Percentiles rank a stretch among this genome's conserved stretches.
These are phyloP conservation scores for Penicillium brasilianum DNA, from an alignment of 2,329 filamentous ascomycete genomes.

Conservation along the genomic window DNA sequence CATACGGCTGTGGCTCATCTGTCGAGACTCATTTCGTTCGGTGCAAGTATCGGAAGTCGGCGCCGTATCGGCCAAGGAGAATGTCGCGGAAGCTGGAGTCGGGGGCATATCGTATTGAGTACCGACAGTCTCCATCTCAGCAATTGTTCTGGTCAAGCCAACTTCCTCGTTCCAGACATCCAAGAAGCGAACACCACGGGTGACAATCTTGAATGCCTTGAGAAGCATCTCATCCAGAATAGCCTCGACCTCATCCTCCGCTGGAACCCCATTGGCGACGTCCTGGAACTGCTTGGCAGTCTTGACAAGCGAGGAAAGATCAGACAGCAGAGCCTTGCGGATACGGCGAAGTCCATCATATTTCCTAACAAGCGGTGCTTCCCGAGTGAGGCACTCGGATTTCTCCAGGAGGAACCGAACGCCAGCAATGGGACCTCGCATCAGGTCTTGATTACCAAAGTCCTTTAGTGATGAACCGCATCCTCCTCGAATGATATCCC, in stretches of 20 bases:
- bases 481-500: constrained; percentile 84
- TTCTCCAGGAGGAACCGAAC: constrained; percentile 88
- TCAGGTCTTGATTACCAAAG: constrained; percentile 90
- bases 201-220: constrained; percentile 93
- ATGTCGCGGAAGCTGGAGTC: constrained; percentile 48
- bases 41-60: constrained; percentile 33
- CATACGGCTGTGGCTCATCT: constrained; percentile 40
- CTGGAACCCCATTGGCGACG: constrained; percentile 59
- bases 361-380: constrained; percentile 74
- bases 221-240: constrained; percentile 91
- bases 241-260: constrained; percentile 48
- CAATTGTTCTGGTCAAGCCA: constrained; percentile 49
- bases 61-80: constrained; percentile 32
- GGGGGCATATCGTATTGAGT: constrained; percentile 40
- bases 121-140: constrained; percentile 41
- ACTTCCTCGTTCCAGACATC: constrained; percentile 75
- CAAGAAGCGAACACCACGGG: constrained; percentile 83
- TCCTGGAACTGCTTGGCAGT: constrained; percentile 85
- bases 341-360: constrained; percentile 78
- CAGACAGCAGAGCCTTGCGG: constrained; percentile 85
- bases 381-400: constrained; percentile 83
- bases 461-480: constrained; percentile 75
- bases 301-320: constrained; percentile 88
- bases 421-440: constrained; percentile 90
- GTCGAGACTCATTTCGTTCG: constrained; percentile 40